Conservation (phyloP, 306 rosid species). For the Dalbergia cultrata region DNA sequence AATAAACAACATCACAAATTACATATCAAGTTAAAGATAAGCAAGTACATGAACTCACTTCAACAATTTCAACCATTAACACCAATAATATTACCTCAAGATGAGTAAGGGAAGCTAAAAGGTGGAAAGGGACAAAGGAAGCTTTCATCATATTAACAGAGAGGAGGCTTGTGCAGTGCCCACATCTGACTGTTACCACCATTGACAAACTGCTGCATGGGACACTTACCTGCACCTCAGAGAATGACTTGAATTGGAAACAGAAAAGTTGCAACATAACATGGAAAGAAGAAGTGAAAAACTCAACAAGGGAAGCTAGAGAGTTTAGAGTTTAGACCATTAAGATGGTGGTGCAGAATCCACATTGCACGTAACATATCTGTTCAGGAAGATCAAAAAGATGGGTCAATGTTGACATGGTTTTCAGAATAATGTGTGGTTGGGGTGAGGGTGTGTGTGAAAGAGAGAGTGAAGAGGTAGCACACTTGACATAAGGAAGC, state of each 20-base stretch:
- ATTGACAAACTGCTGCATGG: conserved; percentile 90
- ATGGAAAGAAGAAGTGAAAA: not conserved
- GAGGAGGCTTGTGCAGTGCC: conserved; percentile 86
- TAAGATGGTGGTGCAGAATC: conserved; percentile 80
- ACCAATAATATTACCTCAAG: conserved; percentile 45
- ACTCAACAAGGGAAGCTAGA: conserved; percentile 5
- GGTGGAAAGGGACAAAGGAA: conserved; percentile 83
- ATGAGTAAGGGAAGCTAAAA: conserved; percentile 72
- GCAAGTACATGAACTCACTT: not conserved
- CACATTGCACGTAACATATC: conserved; percentile 88
- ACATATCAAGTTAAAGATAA: not conserved
- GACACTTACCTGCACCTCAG: conserved; percentile 74
- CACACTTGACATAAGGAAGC: conserved; percentile 45
- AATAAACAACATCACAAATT: not conserved
- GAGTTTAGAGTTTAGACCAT: conserved; percentile 56
- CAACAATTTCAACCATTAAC: too few species aligned
- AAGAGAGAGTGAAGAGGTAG: conserved; percentile 42
- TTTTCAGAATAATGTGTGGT: conserved; percentile 7
- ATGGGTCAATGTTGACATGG: conserved; percentile 72
- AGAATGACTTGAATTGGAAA: conserved; percentile 1
- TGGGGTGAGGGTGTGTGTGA: not conserved
- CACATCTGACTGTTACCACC: conserved; percentile 91
- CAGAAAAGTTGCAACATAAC: not conserved
- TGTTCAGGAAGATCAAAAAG: conserved; percentile 83
- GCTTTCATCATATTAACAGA: conserved; percentile 91